Conservation (phyloP, 2,329 filamentous ascomycete genomes). For the Fusarium acutatum region DNA sequence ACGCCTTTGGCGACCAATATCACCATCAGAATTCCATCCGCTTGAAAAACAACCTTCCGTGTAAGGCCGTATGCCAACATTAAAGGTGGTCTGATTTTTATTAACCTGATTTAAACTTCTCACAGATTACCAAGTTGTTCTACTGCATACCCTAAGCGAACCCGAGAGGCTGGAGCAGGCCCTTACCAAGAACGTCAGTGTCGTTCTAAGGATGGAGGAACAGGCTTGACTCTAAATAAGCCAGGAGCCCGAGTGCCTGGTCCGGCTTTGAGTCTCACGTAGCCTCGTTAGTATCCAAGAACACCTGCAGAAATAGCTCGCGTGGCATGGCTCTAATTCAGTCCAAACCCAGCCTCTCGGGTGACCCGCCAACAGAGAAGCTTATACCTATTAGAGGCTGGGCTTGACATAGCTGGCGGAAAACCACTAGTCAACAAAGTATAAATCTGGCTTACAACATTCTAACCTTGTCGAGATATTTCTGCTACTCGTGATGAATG, state of each 20-base stretch:
- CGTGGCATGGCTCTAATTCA: neutral
- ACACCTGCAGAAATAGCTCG: accelerated
- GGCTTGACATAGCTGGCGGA: accelerated
- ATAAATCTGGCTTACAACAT: neutral
- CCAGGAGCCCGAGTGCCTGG: neutral
- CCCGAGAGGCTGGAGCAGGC: neutral
- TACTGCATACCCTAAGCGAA: neutral
- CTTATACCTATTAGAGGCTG: neutral
- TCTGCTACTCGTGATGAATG: neutral
- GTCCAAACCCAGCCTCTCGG: neutral
- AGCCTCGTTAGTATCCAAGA: neutral
- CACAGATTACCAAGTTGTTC: accelerated
- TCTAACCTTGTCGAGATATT: neutral
- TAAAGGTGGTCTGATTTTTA: neutral
- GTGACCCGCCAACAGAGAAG: neutral
- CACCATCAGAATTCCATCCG: accelerated
- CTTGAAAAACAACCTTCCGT: neutral
- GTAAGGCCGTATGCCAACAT: accelerated
- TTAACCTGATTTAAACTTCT: neutral
- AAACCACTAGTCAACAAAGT: accelerated
- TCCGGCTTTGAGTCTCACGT: neutral
- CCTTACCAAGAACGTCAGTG: too few relatives aligned
- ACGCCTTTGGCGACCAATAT: neutral
- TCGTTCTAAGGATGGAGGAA: neutral
- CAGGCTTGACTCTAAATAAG: neutral